phyloP scores from a whole-genome alignment of 2,329 filamentous ascomycete genomes.

The Fusarium bactridioides region DNA sequence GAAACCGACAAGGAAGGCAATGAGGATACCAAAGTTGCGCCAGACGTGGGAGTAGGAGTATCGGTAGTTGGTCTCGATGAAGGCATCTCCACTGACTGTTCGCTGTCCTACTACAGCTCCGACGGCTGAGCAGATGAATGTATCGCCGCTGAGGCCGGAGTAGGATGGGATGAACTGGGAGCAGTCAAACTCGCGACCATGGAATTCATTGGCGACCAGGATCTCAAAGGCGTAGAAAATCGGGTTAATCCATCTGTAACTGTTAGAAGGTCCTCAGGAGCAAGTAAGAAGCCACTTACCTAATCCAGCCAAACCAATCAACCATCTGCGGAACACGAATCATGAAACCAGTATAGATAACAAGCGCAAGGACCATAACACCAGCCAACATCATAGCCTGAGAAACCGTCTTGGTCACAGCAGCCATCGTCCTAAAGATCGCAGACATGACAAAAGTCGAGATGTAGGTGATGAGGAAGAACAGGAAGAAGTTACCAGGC shows the following conservation, averaged over 20 bases:
- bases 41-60: slow-evolving; percentile 68
- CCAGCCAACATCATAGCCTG: slow-evolving; percentile 64
- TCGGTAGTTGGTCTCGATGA: slow-evolving; percentile 61
- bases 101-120: slow-evolving; percentile 62
- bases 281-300: not conserved
- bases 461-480: slow-evolving; percentile 73
- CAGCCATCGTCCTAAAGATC: slow-evolving; percentile 77
- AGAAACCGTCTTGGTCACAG: slow-evolving; percentile 71
- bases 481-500: slow-evolving; percentile 77
- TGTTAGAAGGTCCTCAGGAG: fast-evolving
- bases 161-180: slow-evolving; percentile 58
- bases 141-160: slow-evolving; percentile 51
- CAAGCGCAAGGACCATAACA: slow-evolving; percentile 64
- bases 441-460: slow-evolving; percentile 77
- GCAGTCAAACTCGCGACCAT: slow-evolving; percentile 65
- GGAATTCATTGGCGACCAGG: slow-evolving; percentile 77
- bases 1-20: slow-evolving; percentile 71
- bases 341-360: slow-evolving; percentile 40
- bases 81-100: slow-evolving; percentile 68
- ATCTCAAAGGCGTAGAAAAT: slow-evolving; percentile 78
- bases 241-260: slow-evolving; percentile 76
- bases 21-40: slow-evolving; percentile 74
- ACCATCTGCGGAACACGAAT: slow-evolving; percentile 53
- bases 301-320: slow-evolving; percentile 76
- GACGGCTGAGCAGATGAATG: slow-evolving; percentile 61